These are phyloP conservation scores for Mycena capillaripes DNA, from an alignment of 768 basidiomycete species.

Conservation along the genomic window DNA sequence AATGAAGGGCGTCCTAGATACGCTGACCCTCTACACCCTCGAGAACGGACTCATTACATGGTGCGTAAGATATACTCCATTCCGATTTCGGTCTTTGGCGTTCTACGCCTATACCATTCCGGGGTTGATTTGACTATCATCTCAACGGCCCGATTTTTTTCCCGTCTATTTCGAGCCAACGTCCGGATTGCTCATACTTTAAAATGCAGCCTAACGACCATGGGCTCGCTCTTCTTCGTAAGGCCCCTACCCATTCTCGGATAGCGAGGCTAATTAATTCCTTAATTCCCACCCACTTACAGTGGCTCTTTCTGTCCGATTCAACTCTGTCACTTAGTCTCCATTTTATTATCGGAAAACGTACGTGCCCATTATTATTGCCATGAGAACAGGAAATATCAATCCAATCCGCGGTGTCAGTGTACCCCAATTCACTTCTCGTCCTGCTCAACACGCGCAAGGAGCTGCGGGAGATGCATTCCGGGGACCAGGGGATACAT, in stretches of 20 bases:
- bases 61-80: slow-evolving; percentile 43
- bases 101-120: not conserved
- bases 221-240: slow-evolving; percentile 59
- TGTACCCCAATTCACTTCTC: slow-evolving; percentile 54
- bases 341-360: slow-evolving; percentile 63
- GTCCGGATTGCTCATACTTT: not conserved
- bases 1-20: slow-evolving; percentile 54
- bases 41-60: slow-evolving; percentile 58
- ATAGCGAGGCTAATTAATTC: slow-evolving; percentile 14
- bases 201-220: slow-evolving; percentile 53
- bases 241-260: slow-evolving; percentile 26
- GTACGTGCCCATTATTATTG: too few species aligned
- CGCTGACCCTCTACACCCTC: slow-evolving; percentile 57
- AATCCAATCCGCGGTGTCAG: slow-evolving; percentile 37
- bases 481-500: slow-evolving; percentile 17
- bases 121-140: not conserved
- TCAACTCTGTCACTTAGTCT: slow-evolving; percentile 61
- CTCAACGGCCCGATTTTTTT: not conserved
- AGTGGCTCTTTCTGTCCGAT: slow-evolving; percentile 60
- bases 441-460: slow-evolving; percentile 49
- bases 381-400: too few species aligned
- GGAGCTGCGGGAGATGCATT: slow-evolving; percentile 42
- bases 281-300: not conserved
- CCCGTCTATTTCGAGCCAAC: not conserved
- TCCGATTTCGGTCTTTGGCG: not conserved